Conservation (phyloP, 345 rosid genomes). For the Turritis glabra region DNA sequence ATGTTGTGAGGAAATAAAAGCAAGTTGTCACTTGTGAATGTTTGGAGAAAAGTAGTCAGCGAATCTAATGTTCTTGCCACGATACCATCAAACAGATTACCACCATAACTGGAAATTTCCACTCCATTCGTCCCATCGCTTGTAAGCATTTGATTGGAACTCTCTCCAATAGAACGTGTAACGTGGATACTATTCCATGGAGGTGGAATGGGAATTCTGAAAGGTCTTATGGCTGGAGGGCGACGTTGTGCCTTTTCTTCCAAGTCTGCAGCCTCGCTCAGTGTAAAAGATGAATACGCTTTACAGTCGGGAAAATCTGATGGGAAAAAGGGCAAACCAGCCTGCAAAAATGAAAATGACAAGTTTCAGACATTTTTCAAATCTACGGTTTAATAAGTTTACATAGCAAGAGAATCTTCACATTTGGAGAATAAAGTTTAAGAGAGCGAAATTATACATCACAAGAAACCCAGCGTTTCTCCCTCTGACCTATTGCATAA, state of each 20-base stretch:
- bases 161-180: constrained; percentile 31
- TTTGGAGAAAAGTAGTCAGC: constrained; percentile 47
- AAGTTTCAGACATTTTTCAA: constrained; percentile 10
- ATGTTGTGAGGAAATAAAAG: constrained; percentile 48
- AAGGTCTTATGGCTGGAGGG: constrained; percentile 63
- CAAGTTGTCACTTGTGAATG: constrained; percentile 40
- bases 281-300: constrained; percentile 60
- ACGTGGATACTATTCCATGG: constrained; percentile 63
- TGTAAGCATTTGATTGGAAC: constrained; percentile 30
- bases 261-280: constrained; percentile 51
- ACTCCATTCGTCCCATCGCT: constrained; percentile 19
- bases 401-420: background rate
- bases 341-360: constrained; percentile 46
- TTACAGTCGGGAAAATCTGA: constrained; percentile 82
- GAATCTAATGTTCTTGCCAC: constrained; percentile 63
- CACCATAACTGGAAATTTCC: constrained; percentile 16
- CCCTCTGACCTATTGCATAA: constrained; percentile 78
- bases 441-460: constrained; percentile 49
- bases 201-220: constrained; percentile 62
- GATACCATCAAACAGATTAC: constrained; percentile 44
- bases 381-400: background rate
- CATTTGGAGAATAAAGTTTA: constrained; percentile 5
- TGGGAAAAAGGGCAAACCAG: constrained; percentile 74
- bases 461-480: constrained; percentile 83
- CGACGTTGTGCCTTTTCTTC: constrained; percentile 47